These are phyloP conservation scores for Schrenkiella parvula DNA, from an alignment of 345 rosid genomes.

Conservation along the genomic window DNA sequence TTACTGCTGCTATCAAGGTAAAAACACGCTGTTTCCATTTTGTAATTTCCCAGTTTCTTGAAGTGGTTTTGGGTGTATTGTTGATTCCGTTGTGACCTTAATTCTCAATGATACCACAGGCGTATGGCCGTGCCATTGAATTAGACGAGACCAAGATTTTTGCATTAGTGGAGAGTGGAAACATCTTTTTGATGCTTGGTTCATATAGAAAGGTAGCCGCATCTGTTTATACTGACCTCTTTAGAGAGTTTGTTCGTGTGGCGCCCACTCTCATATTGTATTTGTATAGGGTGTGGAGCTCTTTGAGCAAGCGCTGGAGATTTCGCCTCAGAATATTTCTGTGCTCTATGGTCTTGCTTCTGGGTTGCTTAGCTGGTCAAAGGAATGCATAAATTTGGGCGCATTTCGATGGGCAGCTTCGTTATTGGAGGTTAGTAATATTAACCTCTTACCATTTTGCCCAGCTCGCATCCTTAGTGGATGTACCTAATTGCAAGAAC, in stretches of 20 bases:
- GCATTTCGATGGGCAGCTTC: constrained; percentile 89
- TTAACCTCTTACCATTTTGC: constrained; percentile 12
- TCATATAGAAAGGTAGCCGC: constrained; percentile 71
- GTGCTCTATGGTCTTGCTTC: constrained; percentile 83
- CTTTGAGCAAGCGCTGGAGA: constrained; percentile 68
- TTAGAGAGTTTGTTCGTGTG: constrained; percentile 6
- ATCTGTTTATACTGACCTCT: neutral
- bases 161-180: constrained; percentile 83
- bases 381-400: constrained; percentile 75
- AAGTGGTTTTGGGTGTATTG: constrained; percentile 1
- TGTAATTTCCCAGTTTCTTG: neutral
- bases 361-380: constrained; percentile 78
- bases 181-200: constrained; percentile 83
- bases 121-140: constrained; percentile 81
- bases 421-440: constrained; percentile 62
- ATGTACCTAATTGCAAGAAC: neutral
- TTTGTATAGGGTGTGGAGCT: constrained; percentile 71
- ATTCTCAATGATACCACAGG: constrained; percentile 42
- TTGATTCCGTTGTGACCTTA: neutral
- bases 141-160: constrained; percentile 67
- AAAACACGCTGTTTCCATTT: neutral
- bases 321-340: constrained; percentile 67
- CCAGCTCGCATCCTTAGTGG: neutral
- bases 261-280: constrained; percentile 23
- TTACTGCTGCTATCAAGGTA: constrained; percentile 94